Evolutionary conservation across 495 filamentous ascomycete genomes (phyloP), one percentile per base, ranked within the genome.

Genomic region (Lasiosphaeria miniovina): DNA sequence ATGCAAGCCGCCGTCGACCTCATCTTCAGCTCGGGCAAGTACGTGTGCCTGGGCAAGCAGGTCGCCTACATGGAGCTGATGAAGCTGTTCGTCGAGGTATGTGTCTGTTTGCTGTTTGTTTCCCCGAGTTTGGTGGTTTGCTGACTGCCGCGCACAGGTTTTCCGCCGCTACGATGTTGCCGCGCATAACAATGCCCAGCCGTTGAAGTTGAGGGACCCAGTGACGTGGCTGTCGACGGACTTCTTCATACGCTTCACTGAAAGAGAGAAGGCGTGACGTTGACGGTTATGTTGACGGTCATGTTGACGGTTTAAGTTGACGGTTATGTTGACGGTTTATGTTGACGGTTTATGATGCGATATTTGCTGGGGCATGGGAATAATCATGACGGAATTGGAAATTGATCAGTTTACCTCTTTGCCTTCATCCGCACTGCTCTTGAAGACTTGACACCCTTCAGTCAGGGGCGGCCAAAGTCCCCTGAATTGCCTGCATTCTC

Each of bases 71-170:
- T 76, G 61, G 72, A 84, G 64, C 60, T 83, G 36, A 77, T 76
- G 49, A 87, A 85, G 68, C 61, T 74, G 0, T 61, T 84, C 49
- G 74, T 80, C 41, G 80, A 85, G 78, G 78, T 83, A 53, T n/a
- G 71, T 70, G 40, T 34, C 38, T 14, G 11, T 46, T 41, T 7
- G 12, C 2, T 41, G 38, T 41, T 41, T 14, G 14, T 14, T 41
- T 14, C 38, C 14, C 8, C 52, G 1, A 36, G 45, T 45, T 45
- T 36, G 4, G n/a, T 49, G 46, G 12, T 43, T 55, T 59, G 12
- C 32, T 40, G 15, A 53, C 51, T 1, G 8, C 9, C 15, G 14
- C 11, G 24, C 9, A 49, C 2, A 55, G 54, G 15, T 55, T 5
- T 24, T 55, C 7, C n/a, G 54, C 32, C 54, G 54, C 6, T 55